Conservation (phyloP, 768 basidiomycete species). For the Hypsizygus marmoreus region DNA sequence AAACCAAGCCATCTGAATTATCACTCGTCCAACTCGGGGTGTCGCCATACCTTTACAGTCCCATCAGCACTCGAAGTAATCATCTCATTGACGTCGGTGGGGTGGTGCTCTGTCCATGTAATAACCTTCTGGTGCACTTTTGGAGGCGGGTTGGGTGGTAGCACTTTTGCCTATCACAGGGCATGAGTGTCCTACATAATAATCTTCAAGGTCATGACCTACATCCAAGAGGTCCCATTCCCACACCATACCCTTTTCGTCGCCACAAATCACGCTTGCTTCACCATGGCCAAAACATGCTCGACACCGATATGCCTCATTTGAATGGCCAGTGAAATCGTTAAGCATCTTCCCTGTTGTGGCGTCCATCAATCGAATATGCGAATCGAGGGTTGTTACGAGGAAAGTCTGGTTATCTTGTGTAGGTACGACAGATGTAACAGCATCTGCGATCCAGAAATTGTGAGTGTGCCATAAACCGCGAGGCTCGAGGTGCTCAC, state of each 20-base stretch:
- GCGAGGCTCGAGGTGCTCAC: slow-evolving; percentile 47
- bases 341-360: slow-evolving; percentile 82
- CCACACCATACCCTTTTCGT: slow-evolving; percentile 89
- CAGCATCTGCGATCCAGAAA: slow-evolving; percentile 61
- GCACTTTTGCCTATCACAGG: slow-evolving; percentile 58
- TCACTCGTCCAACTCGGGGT: slow-evolving; percentile 31
- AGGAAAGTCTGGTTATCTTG: slow-evolving; percentile 81
- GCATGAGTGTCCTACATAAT: too few species aligned
- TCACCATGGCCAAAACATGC: slow-evolving; percentile 85
- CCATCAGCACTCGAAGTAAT: slow-evolving; percentile 91
- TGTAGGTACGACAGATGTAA: slow-evolving; percentile 81
- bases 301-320: slow-evolving; percentile 75
- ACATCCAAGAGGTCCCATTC: slow-evolving; percentile 94
- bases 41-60: slow-evolving; percentile 86
- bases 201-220: slow-evolving; percentile 19
- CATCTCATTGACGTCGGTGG: slow-evolving; percentile 78
- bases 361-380: slow-evolving; percentile 84
- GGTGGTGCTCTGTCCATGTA: slow-evolving; percentile 92
- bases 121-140: slow-evolving; percentile 82
- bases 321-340: slow-evolving; percentile 77
- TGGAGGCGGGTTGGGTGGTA: slow-evolving; percentile 74
- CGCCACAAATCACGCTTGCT: slow-evolving; percentile 80
- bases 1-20: neutral
- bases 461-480: slow-evolving; percentile 5
- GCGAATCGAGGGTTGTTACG: slow-evolving; percentile 81